A percentile compares a stretch with the other conserved stretches of the same genome.
Evolutionary conservation across 441 rosid genomes (phyloP).

Genomic region (Adansonia gregorii): DNA sequence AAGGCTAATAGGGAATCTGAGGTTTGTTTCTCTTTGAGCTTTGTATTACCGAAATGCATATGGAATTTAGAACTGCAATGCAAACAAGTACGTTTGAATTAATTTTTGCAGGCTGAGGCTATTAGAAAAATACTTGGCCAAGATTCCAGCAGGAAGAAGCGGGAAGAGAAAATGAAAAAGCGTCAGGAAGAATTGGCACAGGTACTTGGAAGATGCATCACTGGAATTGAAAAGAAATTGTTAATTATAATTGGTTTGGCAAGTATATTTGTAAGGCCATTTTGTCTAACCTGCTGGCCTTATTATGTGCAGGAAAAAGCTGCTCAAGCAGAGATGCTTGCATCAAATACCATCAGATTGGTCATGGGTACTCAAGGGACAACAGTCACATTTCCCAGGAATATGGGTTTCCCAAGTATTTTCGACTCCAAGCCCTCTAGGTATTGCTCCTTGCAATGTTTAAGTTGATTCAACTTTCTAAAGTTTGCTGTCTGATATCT

Average conservation of each 20-base stretch:
- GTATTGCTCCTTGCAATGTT: slow-evolving; percentile 35
- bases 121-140: slow-evolving; percentile 93
- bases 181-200: slow-evolving; percentile 83
- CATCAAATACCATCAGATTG: slow-evolving; percentile 62
- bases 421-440: slow-evolving; percentile 59
- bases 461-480: neutral
- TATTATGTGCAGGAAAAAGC: slow-evolving; percentile 69
- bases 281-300: slow-evolving; percentile 3
- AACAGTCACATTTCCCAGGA: slow-evolving; percentile 71
- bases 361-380: slow-evolving; percentile 75
- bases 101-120: slow-evolving; percentile 72
- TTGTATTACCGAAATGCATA: neutral
- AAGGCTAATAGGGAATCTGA: slow-evolving; percentile 87
- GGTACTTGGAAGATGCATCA: slow-evolving; percentile 46
- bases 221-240: slow-evolving; percentile 6
- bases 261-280: slow-evolving; percentile 14
- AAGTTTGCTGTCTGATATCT: slow-evolving; percentile 20
- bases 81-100: slow-evolving; percentile 3
- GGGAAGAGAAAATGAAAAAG: slow-evolving; percentile 77
- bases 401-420: slow-evolving; percentile 76
- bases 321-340: slow-evolving; percentile 56
- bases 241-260: neutral
- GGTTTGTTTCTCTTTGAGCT: slow-evolving; percentile 49
- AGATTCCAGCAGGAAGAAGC: slow-evolving; percentile 89
- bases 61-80: slow-evolving; percentile 17